Evolutionary conservation across 306 rosid species (phyloP).

Genomic region (Rubus parviflorus): DNA sequence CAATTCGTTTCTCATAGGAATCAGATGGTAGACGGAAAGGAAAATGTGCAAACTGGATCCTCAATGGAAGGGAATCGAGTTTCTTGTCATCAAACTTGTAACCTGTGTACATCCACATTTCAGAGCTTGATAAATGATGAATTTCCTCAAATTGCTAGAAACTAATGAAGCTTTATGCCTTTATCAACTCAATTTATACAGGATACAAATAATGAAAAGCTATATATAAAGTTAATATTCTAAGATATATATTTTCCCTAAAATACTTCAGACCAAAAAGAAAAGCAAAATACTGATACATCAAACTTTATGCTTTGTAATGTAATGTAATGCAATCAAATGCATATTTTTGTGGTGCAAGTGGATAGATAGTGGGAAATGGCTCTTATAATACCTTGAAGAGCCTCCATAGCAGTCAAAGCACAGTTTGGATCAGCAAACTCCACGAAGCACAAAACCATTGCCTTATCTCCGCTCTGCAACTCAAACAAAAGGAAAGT

Average conservation of each 20-base stretch:
- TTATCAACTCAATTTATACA: not conserved
- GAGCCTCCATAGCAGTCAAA: constrained; percentile 70
- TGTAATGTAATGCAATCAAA: not conserved
- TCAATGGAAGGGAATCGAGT: constrained; percentile 50
- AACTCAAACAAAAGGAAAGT: constrained; percentile 16
- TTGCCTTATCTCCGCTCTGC: constrained; percentile 80
- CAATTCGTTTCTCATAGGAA: constrained; percentile 29
- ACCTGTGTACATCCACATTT: constrained; percentile 48
- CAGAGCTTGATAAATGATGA: constrained; percentile 6
- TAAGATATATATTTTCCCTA: not conserved
- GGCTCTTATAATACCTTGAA: constrained; percentile 41
- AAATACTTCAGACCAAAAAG: not conserved
- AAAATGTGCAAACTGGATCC: constrained; percentile 74
- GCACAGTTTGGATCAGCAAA: constrained; percentile 60
- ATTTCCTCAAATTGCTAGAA: constrained; percentile 4
- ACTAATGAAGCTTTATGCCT: not conserved
- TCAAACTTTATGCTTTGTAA: not conserved
- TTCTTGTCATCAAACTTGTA: constrained; percentile 81
- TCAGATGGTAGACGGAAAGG: constrained; percentile 65
- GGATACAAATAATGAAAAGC: not conserved
- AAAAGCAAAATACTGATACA: not conserved
- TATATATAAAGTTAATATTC: not conserved
- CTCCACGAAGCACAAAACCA: constrained; percentile 76
- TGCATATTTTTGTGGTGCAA: not conserved
- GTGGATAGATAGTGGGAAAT: not conserved